These are phyloP conservation scores for Xerocomellus chrysenteron DNA, from an alignment of 768 basidiomycete genomes.

Conservation along the genomic window DNA sequence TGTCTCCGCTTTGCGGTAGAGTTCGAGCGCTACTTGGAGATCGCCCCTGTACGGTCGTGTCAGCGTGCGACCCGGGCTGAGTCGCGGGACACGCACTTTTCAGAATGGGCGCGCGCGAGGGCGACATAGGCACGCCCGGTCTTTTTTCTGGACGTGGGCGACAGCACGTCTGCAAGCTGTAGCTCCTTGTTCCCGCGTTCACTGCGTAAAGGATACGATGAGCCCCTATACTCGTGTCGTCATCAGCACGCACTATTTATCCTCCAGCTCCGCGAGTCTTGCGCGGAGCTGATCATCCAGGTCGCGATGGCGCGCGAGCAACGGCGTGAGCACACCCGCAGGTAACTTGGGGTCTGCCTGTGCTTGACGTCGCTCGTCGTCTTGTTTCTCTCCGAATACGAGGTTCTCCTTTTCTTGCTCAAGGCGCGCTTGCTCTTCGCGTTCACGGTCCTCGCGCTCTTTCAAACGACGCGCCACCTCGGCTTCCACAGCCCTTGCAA, in stretches of 20 bases:
- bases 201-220: constrained; percentile 31
- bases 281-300: constrained; percentile 65
- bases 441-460: constrained; percentile 36
- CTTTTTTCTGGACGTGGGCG: constrained; percentile 76
- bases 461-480: constrained; percentile 70
- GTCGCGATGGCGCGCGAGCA: constrained; percentile 64
- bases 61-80: background rate
- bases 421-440: constrained; percentile 31
- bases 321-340: constrained; percentile 53
- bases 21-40: constrained; percentile 72
- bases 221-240: constrained; percentile 14
- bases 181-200: constrained; percentile 62
- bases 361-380: constrained; percentile 6
- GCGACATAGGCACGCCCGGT: constrained; percentile 83
- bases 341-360: constrained; percentile 21
- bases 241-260: constrained; percentile 59
- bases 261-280: constrained; percentile 67
- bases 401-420: constrained; percentile 30
- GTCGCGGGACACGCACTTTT: constrained; percentile 55
- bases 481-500: constrained; percentile 69
- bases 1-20: constrained; percentile 77
- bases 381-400: constrained; percentile 13
- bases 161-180: constrained; percentile 60
- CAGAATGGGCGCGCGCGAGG: constrained; percentile 75
- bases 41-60: constrained; percentile 53